phyloP scores from a whole-genome alignment of 164 flowering plant genomes.

The Annona squamosa region DNA sequence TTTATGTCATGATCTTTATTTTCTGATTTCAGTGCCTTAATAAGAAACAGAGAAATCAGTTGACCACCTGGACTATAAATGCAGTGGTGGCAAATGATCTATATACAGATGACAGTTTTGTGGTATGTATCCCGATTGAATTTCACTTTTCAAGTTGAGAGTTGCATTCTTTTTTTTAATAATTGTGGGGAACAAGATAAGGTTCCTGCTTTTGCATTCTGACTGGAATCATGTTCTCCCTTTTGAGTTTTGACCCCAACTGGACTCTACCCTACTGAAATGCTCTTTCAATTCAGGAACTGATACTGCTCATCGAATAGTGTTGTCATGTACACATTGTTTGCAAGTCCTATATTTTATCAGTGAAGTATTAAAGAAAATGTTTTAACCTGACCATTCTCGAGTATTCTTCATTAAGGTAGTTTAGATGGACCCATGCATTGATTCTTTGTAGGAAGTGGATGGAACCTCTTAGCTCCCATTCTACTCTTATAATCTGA shows the following conservation, averaged over 20 bases:
- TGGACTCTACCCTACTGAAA: not conserved
- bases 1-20: not conserved
- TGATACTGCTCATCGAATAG: not conserved
- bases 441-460: too few relatives aligned
- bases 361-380: not conserved
- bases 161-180: too few relatives aligned
- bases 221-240: not conserved
- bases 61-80: slow-evolving; percentile 58
- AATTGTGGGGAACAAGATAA: not conserved
- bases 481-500: too few relatives aligned
- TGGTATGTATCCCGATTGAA: slow-evolving; percentile 43
- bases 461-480: too few relatives aligned
- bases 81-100: slow-evolving; percentile 86
- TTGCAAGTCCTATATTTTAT: not conserved
- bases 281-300: not conserved
- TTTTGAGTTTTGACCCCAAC: not conserved
- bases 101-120: slow-evolving; percentile 89
- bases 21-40: slow-evolving; percentile 43
- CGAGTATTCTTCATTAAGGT: too few relatives aligned
- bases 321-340: not conserved
- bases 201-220: not conserved
- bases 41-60: slow-evolving; percentile 61
- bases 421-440: too few relatives aligned
- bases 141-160: too few relatives aligned
- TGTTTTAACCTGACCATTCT: not conserved